phyloP scores from a whole-genome alignment of 2,329 filamentous ascomycete species.

The Penicillium psychrosexuale region DNA sequence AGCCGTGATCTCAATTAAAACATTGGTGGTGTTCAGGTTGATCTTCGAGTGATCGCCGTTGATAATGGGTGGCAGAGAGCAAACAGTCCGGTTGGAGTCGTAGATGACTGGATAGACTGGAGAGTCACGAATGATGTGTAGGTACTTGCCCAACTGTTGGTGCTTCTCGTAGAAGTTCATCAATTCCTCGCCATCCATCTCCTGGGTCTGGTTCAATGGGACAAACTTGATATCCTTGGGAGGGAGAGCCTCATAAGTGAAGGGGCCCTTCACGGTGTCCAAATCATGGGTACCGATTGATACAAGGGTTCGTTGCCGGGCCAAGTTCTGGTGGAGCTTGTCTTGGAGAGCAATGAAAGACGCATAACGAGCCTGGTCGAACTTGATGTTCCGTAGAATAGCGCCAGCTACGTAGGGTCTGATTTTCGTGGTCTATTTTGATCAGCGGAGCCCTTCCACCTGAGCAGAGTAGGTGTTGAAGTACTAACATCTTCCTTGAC shows the following conservation, averaged over 20 bases:
- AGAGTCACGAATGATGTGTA: conserved; percentile 91
- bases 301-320: conserved; percentile 88
- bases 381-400: conserved; percentile 84
- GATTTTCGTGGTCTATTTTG: conserved; percentile 64
- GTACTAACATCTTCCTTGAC: conserved; percentile 62
- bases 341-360: conserved; percentile 98
- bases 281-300: conserved; percentile 96
- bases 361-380: conserved; percentile 86
- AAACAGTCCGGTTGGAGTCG: conserved; percentile 80
- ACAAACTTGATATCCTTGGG: conserved; percentile 90
- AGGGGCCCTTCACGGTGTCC: conserved; percentile 88
- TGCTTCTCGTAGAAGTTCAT: conserved; percentile 96
- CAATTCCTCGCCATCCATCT: conserved; percentile 81
- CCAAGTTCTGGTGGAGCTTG: conserved; percentile 95
- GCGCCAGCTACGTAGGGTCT: conserved; percentile 86
- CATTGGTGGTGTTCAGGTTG: conserved; percentile 80
- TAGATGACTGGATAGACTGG: conserved; percentile 95
- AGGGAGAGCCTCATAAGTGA: conserved; percentile 89
- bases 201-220: conserved; percentile 85
- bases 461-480: neutral
- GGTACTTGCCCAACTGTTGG: conserved; percentile 82
- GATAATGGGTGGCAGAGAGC: conserved; percentile 95
- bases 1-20: conserved; percentile 96
- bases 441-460: conserved; percentile 8
- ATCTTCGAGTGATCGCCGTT: conserved; percentile 98